Conservation (phyloP, 768 basidiomycete genomes). For the Phylloporus rhodoxanthus region DNA sequence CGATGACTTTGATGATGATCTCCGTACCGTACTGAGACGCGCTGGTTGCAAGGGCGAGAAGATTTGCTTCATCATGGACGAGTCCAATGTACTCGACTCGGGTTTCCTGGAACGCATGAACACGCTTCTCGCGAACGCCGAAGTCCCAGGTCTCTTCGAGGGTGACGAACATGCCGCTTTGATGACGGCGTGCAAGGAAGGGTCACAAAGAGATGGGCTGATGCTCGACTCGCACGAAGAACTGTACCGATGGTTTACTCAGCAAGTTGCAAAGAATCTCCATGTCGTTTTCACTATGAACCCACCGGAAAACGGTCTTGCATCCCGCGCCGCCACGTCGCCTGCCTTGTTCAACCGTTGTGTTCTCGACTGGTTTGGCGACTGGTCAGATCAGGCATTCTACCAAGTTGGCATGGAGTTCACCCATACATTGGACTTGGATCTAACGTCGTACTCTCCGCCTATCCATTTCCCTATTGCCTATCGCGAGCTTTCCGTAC, state of each 20-base stretch:
- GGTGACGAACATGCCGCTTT: conserved; percentile 97
- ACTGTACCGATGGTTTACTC: conserved; percentile 97
- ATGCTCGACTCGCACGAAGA: conserved; percentile 99
- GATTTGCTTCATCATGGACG: conserved; percentile 99
- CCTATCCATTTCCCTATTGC: conserved; percentile 84
- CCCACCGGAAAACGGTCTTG: conserved; percentile 91
- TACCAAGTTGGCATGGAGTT: conserved; percentile 98
- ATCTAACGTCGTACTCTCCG: conserved; percentile 73
- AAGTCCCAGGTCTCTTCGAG: conserved; percentile 99
- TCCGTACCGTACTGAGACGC: conserved; percentile 89
- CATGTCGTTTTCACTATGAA: conserved; percentile 99
- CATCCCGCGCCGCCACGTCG: conserved; percentile 93
- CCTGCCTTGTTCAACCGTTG: conserved; percentile 99
- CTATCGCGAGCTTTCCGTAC: conserved; percentile 76
- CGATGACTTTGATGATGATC: conserved; percentile 97
- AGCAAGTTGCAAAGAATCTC: conserved; percentile 95
- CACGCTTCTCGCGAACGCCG: conserved; percentile 97
- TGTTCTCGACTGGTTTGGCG: conserved; percentile 98
- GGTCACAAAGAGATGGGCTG: conserved; percentile 95
- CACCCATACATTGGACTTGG: conserved; percentile 89
- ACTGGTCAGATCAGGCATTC: conserved; percentile 98
- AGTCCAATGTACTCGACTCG: conserved; percentile 97
- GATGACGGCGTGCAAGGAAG: conserved; percentile 99
- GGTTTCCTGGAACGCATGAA: conserved; percentile 99
- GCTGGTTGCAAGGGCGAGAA: conserved; percentile 98